These are phyloP conservation scores for Balansia obtecta DNA, from an alignment of 2,329 filamentous ascomycete genomes.

Conservation along the genomic window DNA sequence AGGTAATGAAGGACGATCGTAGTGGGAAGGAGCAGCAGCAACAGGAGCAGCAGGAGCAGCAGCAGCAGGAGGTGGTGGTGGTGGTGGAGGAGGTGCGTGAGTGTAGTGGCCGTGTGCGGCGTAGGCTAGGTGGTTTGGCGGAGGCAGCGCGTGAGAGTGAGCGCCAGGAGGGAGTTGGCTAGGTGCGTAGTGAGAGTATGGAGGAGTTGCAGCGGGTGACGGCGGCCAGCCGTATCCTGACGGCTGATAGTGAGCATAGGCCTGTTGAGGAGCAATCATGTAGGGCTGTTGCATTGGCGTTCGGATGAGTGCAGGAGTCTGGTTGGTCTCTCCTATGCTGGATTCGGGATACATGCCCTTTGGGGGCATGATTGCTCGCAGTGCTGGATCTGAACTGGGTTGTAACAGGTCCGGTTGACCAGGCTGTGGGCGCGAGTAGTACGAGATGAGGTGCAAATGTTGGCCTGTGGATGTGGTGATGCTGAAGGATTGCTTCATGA, in stretches of 20 bases:
- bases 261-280: conserved; percentile 22
- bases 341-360: conserved; percentile 98
- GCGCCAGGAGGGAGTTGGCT: conserved; percentile 22
- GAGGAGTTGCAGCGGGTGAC: conserved; percentile 42
- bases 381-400: conserved; percentile 65
- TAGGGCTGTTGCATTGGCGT: conserved; percentile 48
- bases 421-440: conserved; percentile 74
- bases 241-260: conserved; percentile 29
- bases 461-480: conserved; percentile 84
- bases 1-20: conserved; percentile 26
- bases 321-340: conserved; percentile 73
- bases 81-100: conserved; percentile 4
- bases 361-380: conserved; percentile 72
- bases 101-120: conserved; percentile 16
- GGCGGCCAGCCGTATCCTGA: conserved; percentile 40
- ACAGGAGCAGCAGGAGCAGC: too few species aligned
- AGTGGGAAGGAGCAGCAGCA: too few species aligned
- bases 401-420: conserved; percentile 62
- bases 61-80: too few species aligned
- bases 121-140: conserved; percentile 17
- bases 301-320: conserved; percentile 68
- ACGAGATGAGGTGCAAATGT: conserved; percentile 94
- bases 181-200: conserved; percentile 33
- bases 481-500: conserved; percentile 99
- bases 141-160: conserved; percentile 15